phyloP scores from a whole-genome alignment of 176 grass and related monocot genomes.

The Thinopyrum elongatum region DNA sequence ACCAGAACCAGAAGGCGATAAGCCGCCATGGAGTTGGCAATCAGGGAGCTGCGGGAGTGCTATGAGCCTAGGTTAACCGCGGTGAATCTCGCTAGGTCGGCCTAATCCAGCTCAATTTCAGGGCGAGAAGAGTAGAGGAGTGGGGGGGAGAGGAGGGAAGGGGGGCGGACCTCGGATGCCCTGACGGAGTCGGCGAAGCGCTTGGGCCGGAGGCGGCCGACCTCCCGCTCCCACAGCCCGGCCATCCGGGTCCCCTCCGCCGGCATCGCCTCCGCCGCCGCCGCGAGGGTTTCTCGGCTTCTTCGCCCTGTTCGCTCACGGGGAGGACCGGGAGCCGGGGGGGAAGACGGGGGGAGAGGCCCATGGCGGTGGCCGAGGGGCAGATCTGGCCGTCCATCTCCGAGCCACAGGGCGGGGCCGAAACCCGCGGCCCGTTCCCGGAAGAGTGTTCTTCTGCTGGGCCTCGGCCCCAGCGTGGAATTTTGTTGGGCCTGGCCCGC shows the following conservation, averaged over 20 bases:
- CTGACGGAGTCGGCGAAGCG: conserved; percentile 41
- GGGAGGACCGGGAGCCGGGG: background rate
- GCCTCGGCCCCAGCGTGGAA: background rate
- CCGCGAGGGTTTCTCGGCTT: conserved; percentile 24
- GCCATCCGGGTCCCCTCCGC: conserved; percentile 30
- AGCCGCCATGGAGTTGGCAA: background rate
- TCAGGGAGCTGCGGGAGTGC: background rate
- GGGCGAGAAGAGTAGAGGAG: background rate
- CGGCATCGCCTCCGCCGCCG: conserved; percentile 29
- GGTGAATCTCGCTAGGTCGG: background rate
- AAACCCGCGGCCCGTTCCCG: too few relatives aligned
- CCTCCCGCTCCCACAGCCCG: conserved; percentile 50
- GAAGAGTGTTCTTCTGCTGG: too few relatives aligned
- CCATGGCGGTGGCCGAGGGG: background rate
- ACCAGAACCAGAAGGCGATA: background rate
- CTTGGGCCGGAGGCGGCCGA: conserved; percentile 43
- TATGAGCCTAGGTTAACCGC: background rate
- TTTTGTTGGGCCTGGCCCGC: background rate
- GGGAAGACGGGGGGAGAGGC: background rate
- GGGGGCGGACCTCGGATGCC: conserved; percentile 39
- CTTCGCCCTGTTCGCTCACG: background rate
- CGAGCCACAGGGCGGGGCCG: too few relatives aligned
- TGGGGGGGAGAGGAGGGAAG: background rate
- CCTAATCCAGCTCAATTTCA: background rate
- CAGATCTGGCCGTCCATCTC: background rate